Evolutionary conservation across 1,139 yeast genomes (phyloP), one percentile per base, ranked within the genome.

Genomic region (Yamadazyma triangularis): DNA sequence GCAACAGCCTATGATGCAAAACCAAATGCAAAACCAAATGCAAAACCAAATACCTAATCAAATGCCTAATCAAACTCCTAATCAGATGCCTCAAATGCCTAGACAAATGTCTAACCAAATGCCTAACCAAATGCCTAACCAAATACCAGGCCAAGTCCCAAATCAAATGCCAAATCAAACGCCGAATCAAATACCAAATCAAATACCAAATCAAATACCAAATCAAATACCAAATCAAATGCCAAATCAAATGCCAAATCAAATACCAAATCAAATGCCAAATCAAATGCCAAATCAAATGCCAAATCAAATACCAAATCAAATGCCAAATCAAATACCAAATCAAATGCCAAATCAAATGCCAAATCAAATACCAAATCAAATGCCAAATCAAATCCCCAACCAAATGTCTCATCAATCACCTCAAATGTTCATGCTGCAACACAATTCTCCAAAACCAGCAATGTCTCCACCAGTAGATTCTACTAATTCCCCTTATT

Each of bases 361-460:
- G 5, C 38, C 30, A 18, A 36, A 25, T 13, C 38, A 31, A 25
- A 37, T 54, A 14, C 56, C 58, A 21, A 18, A 7, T 35, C 38
- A 22, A 22, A 22, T 22, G 24, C 24, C 7, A 22, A 11, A 11
- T 7, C 7, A 8, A 11, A n/a, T 6, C n/a, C 25, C 25, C 6
- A 18, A 18, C 13, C 25, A 24, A 14, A n/a, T n/a, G 10, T 14
- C 13, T 24, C 25, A 12, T 6, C 25, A 24, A 14, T 14, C 15
- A 6, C 48, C 40, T 24, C 51, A 31, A 13, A 29, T 15, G 14
- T 29, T 30, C 10, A 22, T 29, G 24, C 42, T 33, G 32, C 43
- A 35, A 23, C 39, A 35, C 15, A 39, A 39, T 16, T 34, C 42
- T 3, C 41, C 42, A 12, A 30, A 33, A 16, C 50, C 37, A 5